Evolutionary conservation across 2,329 filamentous ascomycete genomes (phyloP), one percentile per base, ranked within the genome.

Genomic region (Clarireedia paspali): DNA sequence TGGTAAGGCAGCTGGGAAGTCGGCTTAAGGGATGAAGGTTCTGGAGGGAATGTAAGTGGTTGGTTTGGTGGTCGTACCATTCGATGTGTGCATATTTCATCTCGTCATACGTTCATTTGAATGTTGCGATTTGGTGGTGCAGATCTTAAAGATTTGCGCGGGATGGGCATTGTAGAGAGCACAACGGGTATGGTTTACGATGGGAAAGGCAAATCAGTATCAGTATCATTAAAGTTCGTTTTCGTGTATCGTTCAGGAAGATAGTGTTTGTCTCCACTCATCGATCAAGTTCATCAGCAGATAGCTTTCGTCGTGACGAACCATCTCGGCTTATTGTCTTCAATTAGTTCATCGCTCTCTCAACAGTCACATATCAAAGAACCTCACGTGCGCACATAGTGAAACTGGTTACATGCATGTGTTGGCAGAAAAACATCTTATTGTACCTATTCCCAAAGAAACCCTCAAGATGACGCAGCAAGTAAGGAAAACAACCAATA

Each of bases 371-470:
- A 36, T 50, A 50, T 50, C 38, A n/a, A 55, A 50, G 9, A 23
- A 38, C 46, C 40, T 55, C 53, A 55, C 47, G 47, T 45, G 20
- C 9, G 44, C 53, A 34, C 4, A 30, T 38, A 7, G 39, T 50
- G 47, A 49, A 23, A 48, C 23, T 34, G 27, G 24, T 15, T 26
- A 47, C 34, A 47, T 53, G 54, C 7, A 53, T 56, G 48, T 52
- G 54, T 52, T 59, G 59, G 60, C 60, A 62, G 59, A 63, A 63
- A 62, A 51, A 57, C 55, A 58, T 59, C 56, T 50, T 57, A 63
- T 63, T 60, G 61, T 58, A 53, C 58, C 57, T 60, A 59, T 59
- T 58, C 58, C 57, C 53, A 59, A 61, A 49, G 44, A 47, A 57
- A 49, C 47, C 42, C 38, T 27, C 45, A 44, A 40, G 24, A 55